These are phyloP conservation scores for Taiozyma sp. DNA, from an alignment of 1,139 yeast species.

Conservation along the genomic window DNA sequence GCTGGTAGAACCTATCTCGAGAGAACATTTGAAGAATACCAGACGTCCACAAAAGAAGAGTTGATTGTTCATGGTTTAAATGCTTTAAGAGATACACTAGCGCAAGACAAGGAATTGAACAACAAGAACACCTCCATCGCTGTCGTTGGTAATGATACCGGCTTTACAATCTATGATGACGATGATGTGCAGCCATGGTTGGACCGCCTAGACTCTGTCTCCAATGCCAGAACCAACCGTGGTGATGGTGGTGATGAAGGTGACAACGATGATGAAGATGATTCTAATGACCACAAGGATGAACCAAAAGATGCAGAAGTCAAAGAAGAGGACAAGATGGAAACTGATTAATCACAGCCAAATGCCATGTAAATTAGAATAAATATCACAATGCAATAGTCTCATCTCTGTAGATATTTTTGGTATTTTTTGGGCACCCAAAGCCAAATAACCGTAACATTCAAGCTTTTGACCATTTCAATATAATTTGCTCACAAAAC, in stretches of 20 bases:
- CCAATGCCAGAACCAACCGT: slow-evolving; percentile 43
- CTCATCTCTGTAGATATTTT: background rate
- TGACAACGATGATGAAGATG: slow-evolving; percentile 22
- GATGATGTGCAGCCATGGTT: slow-evolving; percentile 70
- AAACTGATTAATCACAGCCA: slow-evolving; percentile 37
- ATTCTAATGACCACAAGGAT: slow-evolving; percentile 26
- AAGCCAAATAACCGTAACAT: no score
- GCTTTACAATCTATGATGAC: slow-evolving; percentile 77
- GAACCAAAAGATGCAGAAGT: slow-evolving; percentile 31
- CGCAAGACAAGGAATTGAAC: slow-evolving; percentile 90
- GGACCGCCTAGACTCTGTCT: slow-evolving; percentile 57
- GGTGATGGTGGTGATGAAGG: slow-evolving; percentile 26
- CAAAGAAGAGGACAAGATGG: slow-evolving; percentile 43
- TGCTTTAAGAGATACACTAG: slow-evolving; percentile 88
- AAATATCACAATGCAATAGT: background rate
- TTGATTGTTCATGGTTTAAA: slow-evolving; percentile 83
- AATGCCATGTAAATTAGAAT: background rate
- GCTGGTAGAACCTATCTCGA: slow-evolving; percentile 96
- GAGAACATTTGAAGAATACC: slow-evolving; percentile 67
- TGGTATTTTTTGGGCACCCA: no score
- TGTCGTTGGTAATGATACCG: slow-evolving; percentile 75
- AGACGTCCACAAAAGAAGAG: slow-evolving; percentile 57
- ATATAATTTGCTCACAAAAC: background rate
- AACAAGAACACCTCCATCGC: slow-evolving; percentile 84
- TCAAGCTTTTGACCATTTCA: no score